Conservation (phyloP, 1,139 yeast species). For the Blastobotrys indianensis region DNA sequence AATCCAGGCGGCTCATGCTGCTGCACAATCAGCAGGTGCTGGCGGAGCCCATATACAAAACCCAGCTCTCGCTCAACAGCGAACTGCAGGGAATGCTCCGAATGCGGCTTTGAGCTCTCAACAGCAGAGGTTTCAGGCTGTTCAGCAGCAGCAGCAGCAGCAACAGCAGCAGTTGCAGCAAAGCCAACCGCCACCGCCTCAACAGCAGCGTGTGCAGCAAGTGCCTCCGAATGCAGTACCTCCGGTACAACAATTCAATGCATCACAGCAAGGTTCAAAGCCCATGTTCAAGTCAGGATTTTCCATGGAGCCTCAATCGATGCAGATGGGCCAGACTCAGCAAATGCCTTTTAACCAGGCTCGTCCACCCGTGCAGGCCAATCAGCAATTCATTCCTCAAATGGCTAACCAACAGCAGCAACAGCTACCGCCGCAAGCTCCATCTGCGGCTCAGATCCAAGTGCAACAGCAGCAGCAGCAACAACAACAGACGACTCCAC, state of each 20-base stretch:
- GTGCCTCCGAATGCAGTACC: neutral
- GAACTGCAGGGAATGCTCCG: conserved; percentile 6
- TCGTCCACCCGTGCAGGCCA: neutral
- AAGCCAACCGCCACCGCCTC: conserved; percentile 10
- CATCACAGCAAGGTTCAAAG: neutral
- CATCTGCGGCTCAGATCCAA: conserved; percentile 3
- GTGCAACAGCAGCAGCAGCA: conserved; percentile 13
- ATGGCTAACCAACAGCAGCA: conserved; percentile 6
- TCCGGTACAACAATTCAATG: neutral
- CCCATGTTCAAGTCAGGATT: too few relatives aligned
- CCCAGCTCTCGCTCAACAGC: conserved; percentile 13
- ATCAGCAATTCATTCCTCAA: conserved; percentile 7
- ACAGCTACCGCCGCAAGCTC: conserved; percentile 5
- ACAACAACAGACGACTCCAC: conserved; percentile 8
- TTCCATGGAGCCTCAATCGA: too few relatives aligned
- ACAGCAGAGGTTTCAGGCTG: conserved; percentile 1
- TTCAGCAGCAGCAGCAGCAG: conserved; percentile 6
- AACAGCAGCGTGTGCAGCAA: conserved; percentile 1
- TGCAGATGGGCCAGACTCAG: neutral
- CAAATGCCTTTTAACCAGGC: conserved; percentile 6
- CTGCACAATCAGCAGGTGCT: conserved; percentile 9
- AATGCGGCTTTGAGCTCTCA: neutral
- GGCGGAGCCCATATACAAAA: conserved; percentile 2
- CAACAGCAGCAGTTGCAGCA: conserved; percentile 10
- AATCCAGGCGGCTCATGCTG: conserved; percentile 10